A percentile compares a stretch with the other conserved stretches of the same genome.
Conservation (phyloP, 2,329 filamentous ascomycete species). For the Alternaria ventricosa region DNA sequence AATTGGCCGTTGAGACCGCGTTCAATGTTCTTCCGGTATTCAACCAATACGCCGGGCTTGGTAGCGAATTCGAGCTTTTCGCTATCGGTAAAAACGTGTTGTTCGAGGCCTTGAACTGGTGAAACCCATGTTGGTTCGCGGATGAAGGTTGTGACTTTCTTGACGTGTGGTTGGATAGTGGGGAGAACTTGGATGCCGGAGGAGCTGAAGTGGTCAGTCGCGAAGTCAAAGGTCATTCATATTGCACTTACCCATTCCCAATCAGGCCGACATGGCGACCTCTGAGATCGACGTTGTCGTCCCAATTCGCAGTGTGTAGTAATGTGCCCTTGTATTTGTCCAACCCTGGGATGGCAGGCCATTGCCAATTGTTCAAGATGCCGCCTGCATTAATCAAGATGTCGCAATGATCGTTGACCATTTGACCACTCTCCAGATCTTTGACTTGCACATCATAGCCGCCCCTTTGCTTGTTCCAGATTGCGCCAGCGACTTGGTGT, state of each 20-base stretch:
- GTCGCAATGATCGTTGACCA: conserved; percentile 53
- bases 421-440: conserved; percentile 34
- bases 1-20: conserved; percentile 56
- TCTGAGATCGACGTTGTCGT: conserved; percentile 56
- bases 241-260: conserved; percentile 52
- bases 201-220: conserved; percentile 49
- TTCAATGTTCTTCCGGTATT: conserved; percentile 56
- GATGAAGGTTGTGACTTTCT: conserved; percentile 58
- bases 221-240: background rate
- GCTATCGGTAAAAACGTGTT: conserved; percentile 51
- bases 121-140: conserved; percentile 60
- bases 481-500: conserved; percentile 43
- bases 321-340: conserved; percentile 60
- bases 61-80: conserved; percentile 53
- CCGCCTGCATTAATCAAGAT: conserved; percentile 58
- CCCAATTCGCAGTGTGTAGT: conserved; percentile 65
- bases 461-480: conserved; percentile 47
- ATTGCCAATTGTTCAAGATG: conserved; percentile 60
- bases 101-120: conserved; percentile 52
- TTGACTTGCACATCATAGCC: conserved; percentile 47
- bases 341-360: conserved; percentile 61
- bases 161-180: conserved; percentile 53
- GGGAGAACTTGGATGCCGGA: conserved; percentile 63
- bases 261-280: conserved; percentile 61
- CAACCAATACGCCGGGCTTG: conserved; percentile 49